phyloP scores from a whole-genome alignment of 2,329 filamentous ascomycete species.

The Harringtonia lauricola region DNA sequence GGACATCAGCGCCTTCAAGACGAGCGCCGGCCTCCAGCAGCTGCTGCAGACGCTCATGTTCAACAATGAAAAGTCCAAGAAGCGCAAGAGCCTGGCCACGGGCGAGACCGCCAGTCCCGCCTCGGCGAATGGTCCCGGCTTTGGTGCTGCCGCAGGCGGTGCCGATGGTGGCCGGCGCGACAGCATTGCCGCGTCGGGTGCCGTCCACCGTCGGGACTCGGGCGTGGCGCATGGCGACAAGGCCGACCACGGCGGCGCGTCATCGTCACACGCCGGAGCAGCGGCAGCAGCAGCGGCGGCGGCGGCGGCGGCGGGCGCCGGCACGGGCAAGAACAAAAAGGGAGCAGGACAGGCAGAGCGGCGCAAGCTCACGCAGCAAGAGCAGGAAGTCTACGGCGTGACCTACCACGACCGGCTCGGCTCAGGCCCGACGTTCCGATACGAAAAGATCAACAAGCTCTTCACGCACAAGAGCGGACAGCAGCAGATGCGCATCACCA shows the following conservation, averaged over 20 bases:
- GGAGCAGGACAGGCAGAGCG: slow-evolving; percentile 39
- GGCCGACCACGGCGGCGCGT: background rate
- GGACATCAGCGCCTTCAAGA: slow-evolving; percentile 69
- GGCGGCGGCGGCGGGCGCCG: slow-evolving; percentile 27
- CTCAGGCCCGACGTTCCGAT: slow-evolving; percentile 81
- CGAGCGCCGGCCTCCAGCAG: slow-evolving; percentile 66
- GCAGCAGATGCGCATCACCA: slow-evolving; percentile 64
- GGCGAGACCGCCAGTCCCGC: slow-evolving; percentile 41
- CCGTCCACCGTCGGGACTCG: slow-evolving; percentile 11
- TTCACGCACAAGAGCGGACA: slow-evolving; percentile 66
- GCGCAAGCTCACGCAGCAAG: slow-evolving; percentile 61
- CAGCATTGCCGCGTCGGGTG: slow-evolving; percentile 36
- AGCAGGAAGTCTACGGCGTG: slow-evolving; percentile 75
- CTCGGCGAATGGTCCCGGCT: slow-evolving; percentile 18
- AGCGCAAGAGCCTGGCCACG: slow-evolving; percentile 62
- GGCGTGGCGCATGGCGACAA: background rate
- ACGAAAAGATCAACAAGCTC: slow-evolving; percentile 69
- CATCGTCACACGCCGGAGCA: too few species aligned
- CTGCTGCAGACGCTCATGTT: slow-evolving; percentile 70
- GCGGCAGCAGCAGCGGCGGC: slow-evolving; percentile 20
- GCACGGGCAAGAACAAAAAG: slow-evolving; percentile 35
- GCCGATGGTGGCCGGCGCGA: slow-evolving; percentile 33
- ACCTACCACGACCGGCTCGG: slow-evolving; percentile 75
- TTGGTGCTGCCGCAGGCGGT: slow-evolving; percentile 15
- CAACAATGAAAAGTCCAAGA: slow-evolving; percentile 77